Base-by-base conservation (phyloP, 2,329 filamentous ascomycete genomes). In the Coniella vitis region DNA sequence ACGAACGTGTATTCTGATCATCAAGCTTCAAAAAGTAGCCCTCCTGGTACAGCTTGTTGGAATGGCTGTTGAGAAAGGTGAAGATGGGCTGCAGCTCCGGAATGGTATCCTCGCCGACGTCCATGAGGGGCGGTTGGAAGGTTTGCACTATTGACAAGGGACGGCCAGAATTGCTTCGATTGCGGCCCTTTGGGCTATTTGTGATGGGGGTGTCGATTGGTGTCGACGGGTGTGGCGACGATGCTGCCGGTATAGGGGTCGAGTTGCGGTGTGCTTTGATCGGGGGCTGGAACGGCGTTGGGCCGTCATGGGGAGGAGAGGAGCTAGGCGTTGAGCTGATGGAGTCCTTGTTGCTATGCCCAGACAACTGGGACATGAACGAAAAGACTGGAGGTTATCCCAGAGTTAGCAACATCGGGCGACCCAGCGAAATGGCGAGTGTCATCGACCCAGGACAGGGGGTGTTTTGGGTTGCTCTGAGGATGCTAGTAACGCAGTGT, bases 1-100 rank as follows among this genome's bases (percentile, higher is more conserved):
- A 79, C 88, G 59, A 78, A 95, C 90, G 84, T 48, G 83, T 84
- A 62, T 97, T 94, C 58, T 95, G 83, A 66, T 98, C 93, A 65
- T 96, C 91, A 42, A 98, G 73, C 69, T 97, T 98, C 58, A 98
- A 70, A 58, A 98, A 97, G 63, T 97, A 98, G 34, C 93, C 93
- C 69, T 98, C 93, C 59, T 96, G 90, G 65, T 97, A 98, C 48
- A 97, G 73, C 70, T 97, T 97, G 68, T 96, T 96, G 50, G 83
- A 85, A 66, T 98, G 93, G 68, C 86, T 93, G 69, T 95, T 97
- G 56, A 98, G 78, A 63, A 89, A 93, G 53, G 81, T 87, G 68
- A 97, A 97, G 60, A 97, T 90, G 55, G 90, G 91, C 69, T 90
- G 86, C 54, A 98, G 76, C 74, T 98, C 93, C 34, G 93, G 90